Base-by-base conservation (phyloP, 768 basidiomycete genomes). In the Amanita pallidorosea region DNA sequence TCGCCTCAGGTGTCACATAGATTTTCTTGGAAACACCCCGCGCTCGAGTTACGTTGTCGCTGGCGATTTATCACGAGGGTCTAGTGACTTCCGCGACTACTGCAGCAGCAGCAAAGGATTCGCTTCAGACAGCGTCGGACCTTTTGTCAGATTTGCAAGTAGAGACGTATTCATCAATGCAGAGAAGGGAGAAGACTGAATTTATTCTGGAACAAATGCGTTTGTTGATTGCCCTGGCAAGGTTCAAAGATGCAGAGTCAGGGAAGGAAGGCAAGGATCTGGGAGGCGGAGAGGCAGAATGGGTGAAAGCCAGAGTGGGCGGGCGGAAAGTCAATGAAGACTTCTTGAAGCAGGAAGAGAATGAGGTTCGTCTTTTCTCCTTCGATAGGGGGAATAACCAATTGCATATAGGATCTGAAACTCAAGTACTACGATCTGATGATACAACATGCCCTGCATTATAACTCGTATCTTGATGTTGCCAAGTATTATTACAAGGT, bases 191-290 rank as follows among this genome's bases (percentile, higher is more conserved):
- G 67, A 99, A 99, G 75, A 96, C 92, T 4, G 92, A 98, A 64
- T 97, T 99, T 61, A 88, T 99, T 57, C 70, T 98, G 40, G 95
- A 98, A 66, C 96, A 98, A 67, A 98, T 99, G 92, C 76, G 96
- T 52, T 65, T 98, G 46, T 72, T 94, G 60, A 80, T 88, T 46
- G 73, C 79, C 37, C 79, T 91, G 33, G 89, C 89, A 23, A 74
- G 79, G 47, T 66, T 79, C 58, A 92, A 89, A 67, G 89, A 91
- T 56, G 67, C 70, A 13, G 84, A 85, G 53, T 69, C 73, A n/a
- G 73, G 69, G 13, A 79, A 80, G 57, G 77, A 75, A 17, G 80
- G 74, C 18, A 84, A 83, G 60, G 81, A 79, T 3, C 60, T 85
- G 45, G 77, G 74, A 45, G 84, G 79, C 45, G 88, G 90, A 3